Evolutionary conservation across 306 rosid genomes (phyloP).

Genomic region (Trifolium repens): DNA sequence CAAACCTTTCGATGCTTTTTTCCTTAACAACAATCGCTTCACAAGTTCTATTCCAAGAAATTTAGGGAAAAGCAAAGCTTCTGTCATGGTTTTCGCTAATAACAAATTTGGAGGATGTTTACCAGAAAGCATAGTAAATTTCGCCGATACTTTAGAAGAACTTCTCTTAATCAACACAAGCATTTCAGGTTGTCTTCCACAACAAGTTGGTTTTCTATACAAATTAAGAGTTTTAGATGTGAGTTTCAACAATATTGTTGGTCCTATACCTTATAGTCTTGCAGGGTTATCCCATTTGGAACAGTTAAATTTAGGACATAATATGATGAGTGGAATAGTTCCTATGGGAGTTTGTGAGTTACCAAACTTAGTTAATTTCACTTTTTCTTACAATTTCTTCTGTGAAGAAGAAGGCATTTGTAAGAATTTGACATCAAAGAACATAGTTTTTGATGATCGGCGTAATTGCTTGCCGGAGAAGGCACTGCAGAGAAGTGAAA

Average conservation of each 20-base stretch:
- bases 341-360: constrained; percentile 68
- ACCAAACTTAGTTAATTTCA: constrained; percentile 74
- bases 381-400: constrained; percentile 73
- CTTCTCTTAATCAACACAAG: constrained; percentile 67
- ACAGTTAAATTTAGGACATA: constrained; percentile 73
- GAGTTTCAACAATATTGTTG: constrained; percentile 66
- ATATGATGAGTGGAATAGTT: constrained; percentile 68
- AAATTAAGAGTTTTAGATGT: constrained; percentile 79
- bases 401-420: constrained; percentile 87
- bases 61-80: constrained; percentile 55
- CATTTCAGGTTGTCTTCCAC: constrained; percentile 85
- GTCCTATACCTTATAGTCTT: constrained; percentile 85
- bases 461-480: constrained; percentile 76
- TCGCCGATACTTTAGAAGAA: constrained; percentile 75
- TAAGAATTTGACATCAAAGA: constrained; percentile 60
- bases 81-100: constrained; percentile 81
- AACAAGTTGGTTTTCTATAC: constrained; percentile 83
- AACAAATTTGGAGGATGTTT: constrained; percentile 80
- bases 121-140: constrained; percentile 64
- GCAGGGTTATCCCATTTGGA: constrained; percentile 83
- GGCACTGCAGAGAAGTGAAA: constrained; percentile 65
- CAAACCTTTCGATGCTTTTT: constrained; percentile 70
- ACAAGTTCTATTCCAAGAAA: constrained; percentile 54
- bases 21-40: constrained; percentile 77
- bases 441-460: constrained; percentile 58